Evolutionary conservation across 768 basidiomycete genomes (phyloP).

Genomic region (Boletus pseudopeckii): DNA sequence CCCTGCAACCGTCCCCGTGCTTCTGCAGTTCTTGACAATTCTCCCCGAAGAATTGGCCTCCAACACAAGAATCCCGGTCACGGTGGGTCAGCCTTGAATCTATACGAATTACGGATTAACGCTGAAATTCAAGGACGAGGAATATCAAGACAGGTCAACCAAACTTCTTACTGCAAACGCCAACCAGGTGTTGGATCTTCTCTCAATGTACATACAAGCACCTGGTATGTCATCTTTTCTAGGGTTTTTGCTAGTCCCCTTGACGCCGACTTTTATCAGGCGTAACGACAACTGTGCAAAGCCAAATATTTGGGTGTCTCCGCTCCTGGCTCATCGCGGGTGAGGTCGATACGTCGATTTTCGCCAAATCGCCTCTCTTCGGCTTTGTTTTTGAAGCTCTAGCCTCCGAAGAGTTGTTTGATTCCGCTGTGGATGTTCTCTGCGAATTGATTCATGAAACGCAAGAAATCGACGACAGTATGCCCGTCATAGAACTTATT

Average conservation of each 20-base stretch:
- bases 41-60: slow-evolving; percentile 85
- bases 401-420: slow-evolving; percentile 82
- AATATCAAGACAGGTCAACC: slow-evolving; percentile 60
- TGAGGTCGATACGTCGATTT: slow-evolving; percentile 61
- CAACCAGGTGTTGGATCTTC: slow-evolving; percentile 66
- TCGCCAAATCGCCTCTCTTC: slow-evolving; percentile 79
- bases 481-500: slow-evolving; percentile 82
- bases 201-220: slow-evolving; percentile 88
- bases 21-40: slow-evolving; percentile 87
- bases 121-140: slow-evolving; percentile 55
- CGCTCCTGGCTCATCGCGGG: slow-evolving; percentile 87
- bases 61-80: slow-evolving; percentile 85
- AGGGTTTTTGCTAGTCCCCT: neutral
- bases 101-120: slow-evolving; percentile 9
- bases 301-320: slow-evolving; percentile 79
- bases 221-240: slow-evolving; percentile 51
- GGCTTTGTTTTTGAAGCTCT: slow-evolving; percentile 81
- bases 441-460: slow-evolving; percentile 98
- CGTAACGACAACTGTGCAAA: slow-evolving; percentile 73
- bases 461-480: slow-evolving; percentile 93
- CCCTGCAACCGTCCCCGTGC: slow-evolving; percentile 74
- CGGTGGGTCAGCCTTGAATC: slow-evolving; percentile 51
- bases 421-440: slow-evolving; percentile 85
- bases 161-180: slow-evolving; percentile 67
- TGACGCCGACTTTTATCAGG: slow-evolving; percentile 49